Evolutionary conservation across 352 stramenopile species (phyloP).

Genomic region (Phytophthora litchii): DNA sequence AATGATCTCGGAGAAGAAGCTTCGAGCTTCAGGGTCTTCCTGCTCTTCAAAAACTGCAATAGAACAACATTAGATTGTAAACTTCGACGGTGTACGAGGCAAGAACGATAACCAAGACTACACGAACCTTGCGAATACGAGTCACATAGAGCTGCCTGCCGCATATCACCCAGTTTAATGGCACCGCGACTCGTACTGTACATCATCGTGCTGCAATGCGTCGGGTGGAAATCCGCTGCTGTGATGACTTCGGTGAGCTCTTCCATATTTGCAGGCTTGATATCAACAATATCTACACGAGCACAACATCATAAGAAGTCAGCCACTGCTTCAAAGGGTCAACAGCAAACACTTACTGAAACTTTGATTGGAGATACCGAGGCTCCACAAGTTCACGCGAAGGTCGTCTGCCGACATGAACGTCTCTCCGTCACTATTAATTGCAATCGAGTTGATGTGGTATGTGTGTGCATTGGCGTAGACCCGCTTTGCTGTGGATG

Average conservation of each 20-base stretch:
- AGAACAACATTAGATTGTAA: not conserved
- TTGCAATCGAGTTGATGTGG: constrained; percentile 96
- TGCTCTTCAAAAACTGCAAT: constrained; percentile 79
- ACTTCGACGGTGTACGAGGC: no score
- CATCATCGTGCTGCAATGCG: constrained; percentile 94
- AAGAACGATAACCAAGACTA: not conserved
- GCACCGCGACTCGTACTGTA: constrained; percentile 93
- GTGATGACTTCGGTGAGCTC: constrained; percentile 98
- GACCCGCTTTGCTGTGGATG: constrained; percentile 83
- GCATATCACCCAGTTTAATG: constrained; percentile 95
- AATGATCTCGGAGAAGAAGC: constrained; percentile 97
- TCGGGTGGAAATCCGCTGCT: constrained; percentile 93
- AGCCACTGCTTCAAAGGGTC: not conserved
- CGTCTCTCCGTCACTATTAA: constrained; percentile 95
- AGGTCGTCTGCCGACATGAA: constrained; percentile 97
- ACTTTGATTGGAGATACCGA: constrained; percentile 90
- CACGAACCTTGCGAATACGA: constrained; percentile 70
- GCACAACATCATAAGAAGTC: not conserved
- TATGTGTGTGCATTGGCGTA: constrained; percentile 96
- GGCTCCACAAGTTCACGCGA: constrained; percentile 96
- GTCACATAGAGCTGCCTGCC: constrained; percentile 89
- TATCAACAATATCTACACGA: constrained; percentile 93
- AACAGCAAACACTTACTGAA: constrained; percentile 77
- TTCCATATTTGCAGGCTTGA: constrained; percentile 97
- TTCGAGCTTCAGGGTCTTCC: constrained; percentile 81